These are phyloP conservation scores for Allomyces macrogynus DNA, from an alignment of 192 early-diverging fungal species.

Conservation along the genomic window DNA sequence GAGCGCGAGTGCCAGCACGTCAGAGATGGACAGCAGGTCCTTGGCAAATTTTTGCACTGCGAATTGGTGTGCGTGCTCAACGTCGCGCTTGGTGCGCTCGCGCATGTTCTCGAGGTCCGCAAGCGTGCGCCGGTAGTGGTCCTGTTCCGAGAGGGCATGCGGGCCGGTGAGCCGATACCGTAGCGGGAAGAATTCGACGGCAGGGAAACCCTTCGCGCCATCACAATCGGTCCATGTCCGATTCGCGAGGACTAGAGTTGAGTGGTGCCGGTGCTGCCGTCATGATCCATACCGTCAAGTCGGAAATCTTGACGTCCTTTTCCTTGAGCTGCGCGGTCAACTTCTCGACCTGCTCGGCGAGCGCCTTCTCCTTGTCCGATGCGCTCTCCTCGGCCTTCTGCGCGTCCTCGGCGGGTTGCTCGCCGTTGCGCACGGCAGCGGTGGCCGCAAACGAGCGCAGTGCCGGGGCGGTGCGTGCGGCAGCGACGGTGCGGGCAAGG, in stretches of 20 bases:
- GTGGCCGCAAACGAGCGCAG: too few relatives aligned
- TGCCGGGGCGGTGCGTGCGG: too few relatives aligned
- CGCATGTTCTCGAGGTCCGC: slow-evolving; percentile 96
- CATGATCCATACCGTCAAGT: slow-evolving; percentile 11
- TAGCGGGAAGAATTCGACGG: too few relatives aligned
- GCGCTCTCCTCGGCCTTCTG: too few relatives aligned
- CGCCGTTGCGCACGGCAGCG: too few relatives aligned
- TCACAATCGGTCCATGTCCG: neutral
- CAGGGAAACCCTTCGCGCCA: too few relatives aligned
- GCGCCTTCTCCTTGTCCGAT: slow-evolving; percentile 4
- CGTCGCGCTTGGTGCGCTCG: slow-evolving; percentile 64
- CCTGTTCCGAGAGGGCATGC: slow-evolving; percentile 20
- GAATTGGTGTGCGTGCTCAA: slow-evolving; percentile 56
- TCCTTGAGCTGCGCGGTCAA: slow-evolving; percentile 13
- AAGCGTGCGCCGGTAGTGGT: slow-evolving; percentile 72
- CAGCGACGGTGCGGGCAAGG: too few relatives aligned
- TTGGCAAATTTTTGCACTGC: slow-evolving; percentile 98
- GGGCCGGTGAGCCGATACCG: neutral
- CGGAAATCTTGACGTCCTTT: slow-evolving; percentile 26
- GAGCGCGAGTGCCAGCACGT: slow-evolving; percentile 75
- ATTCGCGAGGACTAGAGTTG: neutral
- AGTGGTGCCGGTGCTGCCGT: neutral
- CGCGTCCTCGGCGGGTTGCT: too few relatives aligned
- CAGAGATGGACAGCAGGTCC: slow-evolving; percentile 78
- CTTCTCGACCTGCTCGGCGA: slow-evolving; percentile 13